Evolutionary conservation across 108 stramenopile species (phyloP).

Genomic region (Cafeteria roenbergensis): DNA sequence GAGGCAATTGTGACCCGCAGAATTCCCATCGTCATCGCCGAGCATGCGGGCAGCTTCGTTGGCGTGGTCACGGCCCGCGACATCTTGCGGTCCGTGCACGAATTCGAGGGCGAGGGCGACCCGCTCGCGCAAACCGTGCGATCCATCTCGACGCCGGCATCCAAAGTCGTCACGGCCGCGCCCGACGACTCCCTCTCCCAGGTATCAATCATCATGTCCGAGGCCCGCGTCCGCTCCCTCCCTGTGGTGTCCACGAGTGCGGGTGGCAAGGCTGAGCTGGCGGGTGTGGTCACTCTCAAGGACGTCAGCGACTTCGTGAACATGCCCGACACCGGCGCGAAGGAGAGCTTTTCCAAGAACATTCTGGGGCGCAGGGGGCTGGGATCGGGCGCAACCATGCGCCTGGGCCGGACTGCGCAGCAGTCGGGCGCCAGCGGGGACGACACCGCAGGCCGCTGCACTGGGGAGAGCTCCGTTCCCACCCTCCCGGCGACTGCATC

Average conservation of each 20-base stretch:
- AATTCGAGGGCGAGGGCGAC: too few species aligned
- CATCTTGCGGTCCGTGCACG: too few species aligned
- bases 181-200: too few species aligned
- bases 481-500: too few species aligned
- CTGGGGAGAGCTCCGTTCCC: not conserved
- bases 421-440: not conserved
- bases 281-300: constrained; percentile 6
- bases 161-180: too few species aligned
- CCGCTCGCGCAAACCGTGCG: too few species aligned
- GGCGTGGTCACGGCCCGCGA: too few species aligned
- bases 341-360: not conserved
- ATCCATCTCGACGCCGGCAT: too few species aligned
- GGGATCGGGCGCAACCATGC: not conserved
- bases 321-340: not conserved
- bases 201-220: too few species aligned
- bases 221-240: not conserved
- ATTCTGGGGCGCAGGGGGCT: not conserved
- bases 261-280: not conserved
- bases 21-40: too few species aligned
- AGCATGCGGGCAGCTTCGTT: too few species aligned
- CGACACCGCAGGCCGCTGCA: not conserved
- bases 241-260: not conserved
- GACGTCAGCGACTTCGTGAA: not conserved
- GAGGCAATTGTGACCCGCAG: too few species aligned
- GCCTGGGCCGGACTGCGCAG: not conserved